Percentiles rank a stretch among this genome's conserved stretches.
Conservation (phyloP, 192 early-diverging fungal genomes). For the Funneliformis geosporum region DNA sequence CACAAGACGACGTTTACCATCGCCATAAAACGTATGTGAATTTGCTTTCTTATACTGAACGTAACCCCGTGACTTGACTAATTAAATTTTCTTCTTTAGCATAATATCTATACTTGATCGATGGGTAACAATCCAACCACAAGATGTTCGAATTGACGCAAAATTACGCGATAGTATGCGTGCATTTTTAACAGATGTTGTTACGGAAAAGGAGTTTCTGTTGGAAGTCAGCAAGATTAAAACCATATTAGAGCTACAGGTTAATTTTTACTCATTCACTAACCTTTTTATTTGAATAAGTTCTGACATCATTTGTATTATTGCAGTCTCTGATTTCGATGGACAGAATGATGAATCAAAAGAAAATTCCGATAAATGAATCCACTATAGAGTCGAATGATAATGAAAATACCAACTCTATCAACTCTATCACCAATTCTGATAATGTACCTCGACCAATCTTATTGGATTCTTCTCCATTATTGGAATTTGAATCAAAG, state of each 20-base stretch:
- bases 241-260: slow-evolving; percentile 6
- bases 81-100: slow-evolving; percentile 37
- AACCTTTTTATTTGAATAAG: too few relatives aligned
- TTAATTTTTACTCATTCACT: not conserved
- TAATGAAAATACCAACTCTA: too few relatives aligned
- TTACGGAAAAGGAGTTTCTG: slow-evolving; percentile 44
- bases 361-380: not conserved
- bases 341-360: not conserved
- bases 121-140: slow-evolving; percentile 63
- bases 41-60: slow-evolving; percentile 38
- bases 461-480: slow-evolving; percentile 32
- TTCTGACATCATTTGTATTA: slow-evolving; percentile 10
- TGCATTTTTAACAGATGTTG: slow-evolving; percentile 52
- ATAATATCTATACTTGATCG: slow-evolving; percentile 60
- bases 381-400: not conserved
- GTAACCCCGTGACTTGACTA: not conserved
- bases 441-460: not conserved
- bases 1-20: slow-evolving; percentile 47
- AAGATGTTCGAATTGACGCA: slow-evolving; percentile 56
- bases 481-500: slow-evolving; percentile 45
- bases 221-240: slow-evolving; percentile 47
- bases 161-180: slow-evolving; percentile 45
- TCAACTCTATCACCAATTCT: not conserved
- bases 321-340: slow-evolving; percentile 34
- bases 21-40: slow-evolving; percentile 48